Evolutionary conservation across 352 stramenopile species (phyloP).

Genomic region (Pythium sp.): DNA sequence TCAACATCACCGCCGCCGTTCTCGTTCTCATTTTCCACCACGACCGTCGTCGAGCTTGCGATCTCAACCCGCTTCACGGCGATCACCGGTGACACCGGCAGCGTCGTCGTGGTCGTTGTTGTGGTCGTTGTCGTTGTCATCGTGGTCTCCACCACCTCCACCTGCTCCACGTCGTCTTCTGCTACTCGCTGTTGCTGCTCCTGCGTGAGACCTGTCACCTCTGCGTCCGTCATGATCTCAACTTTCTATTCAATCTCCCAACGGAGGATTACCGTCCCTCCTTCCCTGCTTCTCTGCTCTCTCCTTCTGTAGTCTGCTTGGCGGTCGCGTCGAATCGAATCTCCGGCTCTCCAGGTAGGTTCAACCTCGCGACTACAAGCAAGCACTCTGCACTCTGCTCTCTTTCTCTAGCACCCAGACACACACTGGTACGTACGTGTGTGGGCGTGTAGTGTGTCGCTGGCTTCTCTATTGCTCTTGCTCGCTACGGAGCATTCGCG

Average conservation of each 20-base stretch:
- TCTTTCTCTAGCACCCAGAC: neutral
- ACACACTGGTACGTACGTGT: no score
- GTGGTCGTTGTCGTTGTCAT: neutral
- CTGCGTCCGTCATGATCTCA: slow-evolving; percentile 14
- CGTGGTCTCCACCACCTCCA: neutral
- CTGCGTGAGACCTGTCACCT: slow-evolving; percentile 4
- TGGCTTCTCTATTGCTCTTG: neutral
- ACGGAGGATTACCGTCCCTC: neutral
- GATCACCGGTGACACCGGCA: slow-evolving; percentile 13
- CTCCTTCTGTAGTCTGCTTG: neutral
- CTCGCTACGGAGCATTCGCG: neutral
- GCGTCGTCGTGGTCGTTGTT: neutral
- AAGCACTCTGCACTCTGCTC: neutral
- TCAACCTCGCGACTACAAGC: neutral
- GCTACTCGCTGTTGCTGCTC: neutral
- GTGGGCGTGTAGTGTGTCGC: neutral
- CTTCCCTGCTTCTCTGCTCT: neutral
- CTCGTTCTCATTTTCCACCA: no score
- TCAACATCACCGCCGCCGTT: neutral
- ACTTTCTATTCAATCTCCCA: no score
- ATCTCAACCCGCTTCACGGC: slow-evolving; percentile 12
- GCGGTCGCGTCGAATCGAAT: slow-evolving; percentile 1
- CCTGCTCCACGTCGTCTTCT: neutral
- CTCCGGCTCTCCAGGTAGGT: neutral
- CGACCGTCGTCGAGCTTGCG: neutral